Base-by-base conservation (phyloP, 2,329 filamentous ascomycete genomes). In the Capronia coronata region DNA sequence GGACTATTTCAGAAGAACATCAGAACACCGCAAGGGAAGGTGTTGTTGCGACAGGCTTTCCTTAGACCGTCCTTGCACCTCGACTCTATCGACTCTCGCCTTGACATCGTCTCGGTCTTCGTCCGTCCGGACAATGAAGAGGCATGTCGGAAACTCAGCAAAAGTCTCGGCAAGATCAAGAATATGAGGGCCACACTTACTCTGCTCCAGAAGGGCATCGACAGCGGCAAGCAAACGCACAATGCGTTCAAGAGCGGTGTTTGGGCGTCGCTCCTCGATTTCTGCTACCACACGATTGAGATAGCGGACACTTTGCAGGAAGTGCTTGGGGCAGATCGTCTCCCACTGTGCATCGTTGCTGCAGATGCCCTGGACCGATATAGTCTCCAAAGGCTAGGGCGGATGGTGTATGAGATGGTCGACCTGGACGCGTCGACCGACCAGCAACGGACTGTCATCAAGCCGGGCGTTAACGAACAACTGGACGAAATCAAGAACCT, bases 161-260 rank as follows among this genome's bases (percentile, higher is more conserved):
- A 78, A 40, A 77, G 75, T 27, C 66, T 97, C 38, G 80, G 78
- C 44, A 82, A 78, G 52, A 76, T 95, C 46, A 86, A 84, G 58
- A 90, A 95, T 61, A 80, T 95, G 63, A 80, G 79, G 18, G 75
- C 77, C 2, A 72, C 81, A 0, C 75, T 94, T 47, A 71, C 78
- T 16, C 83, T 85, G 59, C 71, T 98, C 8, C 82, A 78, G 49
- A 94, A 87, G 65, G 93, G 93, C 0, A 76, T 86, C n/a, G 83
- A 80, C 60, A 67, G 68, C 38, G 69, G 70, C 13, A 70, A 67
- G 50, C 72, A 72, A 2, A 74, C 70, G 25, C 18, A 37, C 34
- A 71, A 69, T 11, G 79, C 80, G 0, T 77, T 86, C 55, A 77
- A 79, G 50, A 79, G 74, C 46, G 83, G 79, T 25, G 79, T 83